Conservation (phyloP, 345 rosid species). For the Pistacia integerrima region DNA sequence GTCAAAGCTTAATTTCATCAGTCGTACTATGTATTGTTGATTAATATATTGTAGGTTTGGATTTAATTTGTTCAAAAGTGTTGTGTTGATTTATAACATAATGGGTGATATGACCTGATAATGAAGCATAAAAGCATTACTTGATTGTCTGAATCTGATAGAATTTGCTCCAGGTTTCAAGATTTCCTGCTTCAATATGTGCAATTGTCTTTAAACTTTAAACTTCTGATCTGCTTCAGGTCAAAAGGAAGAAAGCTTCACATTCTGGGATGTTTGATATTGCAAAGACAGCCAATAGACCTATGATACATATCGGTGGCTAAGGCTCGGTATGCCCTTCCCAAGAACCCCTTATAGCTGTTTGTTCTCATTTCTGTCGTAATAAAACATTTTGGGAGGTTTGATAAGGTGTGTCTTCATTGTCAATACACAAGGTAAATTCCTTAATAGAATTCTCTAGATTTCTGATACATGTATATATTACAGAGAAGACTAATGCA, state of each 20-base stretch:
- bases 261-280: constrained; percentile 92
- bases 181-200: constrained; percentile 4
- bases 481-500: neutral
- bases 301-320: constrained; percentile 90
- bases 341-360: neutral
- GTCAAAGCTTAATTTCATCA: neutral
- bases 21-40: neutral
- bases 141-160: neutral
- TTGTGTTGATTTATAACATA: constrained; percentile 2
- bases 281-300: constrained; percentile 78
- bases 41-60: neutral
- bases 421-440: neutral
- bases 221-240: constrained; percentile 40
- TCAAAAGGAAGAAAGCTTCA: constrained; percentile 73
- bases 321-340: constrained; percentile 31
- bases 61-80: neutral
- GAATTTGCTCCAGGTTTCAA: neutral
- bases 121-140: neutral
- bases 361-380: neutral
- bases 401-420: neutral
- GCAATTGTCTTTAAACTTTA: neutral
- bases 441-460: neutral
- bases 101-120: neutral
- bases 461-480: neutral
- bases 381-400: neutral